These are phyloP conservation scores for Cryptosporidium tyzzeri DNA, from an alignment of 169 alveolate genomes.

Conservation along the genomic window DNA sequence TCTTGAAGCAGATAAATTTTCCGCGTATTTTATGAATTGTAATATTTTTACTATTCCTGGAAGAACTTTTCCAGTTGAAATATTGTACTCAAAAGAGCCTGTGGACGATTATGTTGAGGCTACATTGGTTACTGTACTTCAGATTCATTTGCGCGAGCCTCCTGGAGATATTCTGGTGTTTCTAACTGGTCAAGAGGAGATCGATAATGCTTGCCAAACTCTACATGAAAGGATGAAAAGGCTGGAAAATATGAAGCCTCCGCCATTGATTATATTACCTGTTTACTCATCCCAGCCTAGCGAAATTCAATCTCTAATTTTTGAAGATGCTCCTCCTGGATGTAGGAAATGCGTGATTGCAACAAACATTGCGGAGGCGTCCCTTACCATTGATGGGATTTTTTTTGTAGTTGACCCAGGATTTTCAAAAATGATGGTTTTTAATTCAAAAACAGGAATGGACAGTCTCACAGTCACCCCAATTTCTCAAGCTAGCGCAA, in stretches of 20 bases:
- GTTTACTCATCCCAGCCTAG: constrained; percentile 98
- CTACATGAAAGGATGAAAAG: constrained; percentile 94
- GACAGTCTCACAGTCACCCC: constrained; percentile 98
- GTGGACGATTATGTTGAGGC: constrained; percentile 99
- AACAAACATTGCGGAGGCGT: constrained; percentile 99
- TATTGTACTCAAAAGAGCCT: constrained; percentile 96
- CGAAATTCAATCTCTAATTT: constrained; percentile 96
- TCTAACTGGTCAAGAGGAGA: constrained; percentile 99
- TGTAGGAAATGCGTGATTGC: constrained; percentile 98
- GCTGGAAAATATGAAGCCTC: constrained; percentile 94
- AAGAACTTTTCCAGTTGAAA: constrained; percentile 97
- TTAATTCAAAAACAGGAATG: constrained; percentile 98
- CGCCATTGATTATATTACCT: constrained; percentile 96
- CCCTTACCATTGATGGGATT: constrained; percentile 99
- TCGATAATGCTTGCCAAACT: constrained; percentile 98
- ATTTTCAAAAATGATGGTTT: constrained; percentile 96
- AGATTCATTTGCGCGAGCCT: constrained; percentile 96
- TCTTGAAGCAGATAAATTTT: constrained; percentile 96
- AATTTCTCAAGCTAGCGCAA: constrained; percentile 97
- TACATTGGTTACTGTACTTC: constrained; percentile 95
- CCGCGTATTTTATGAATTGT: constrained; percentile 95
- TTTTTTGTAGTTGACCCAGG: constrained; percentile 99
- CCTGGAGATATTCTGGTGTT: constrained; percentile 98
- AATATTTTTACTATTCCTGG: constrained; percentile 99
- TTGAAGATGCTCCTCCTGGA: constrained; percentile 98